Percentiles rank a stretch among this genome's conserved stretches.
These are phyloP conservation scores for Dacryopinax primogenitus DNA, from an alignment of 768 basidiomycete species.

Conservation along the genomic window DNA sequence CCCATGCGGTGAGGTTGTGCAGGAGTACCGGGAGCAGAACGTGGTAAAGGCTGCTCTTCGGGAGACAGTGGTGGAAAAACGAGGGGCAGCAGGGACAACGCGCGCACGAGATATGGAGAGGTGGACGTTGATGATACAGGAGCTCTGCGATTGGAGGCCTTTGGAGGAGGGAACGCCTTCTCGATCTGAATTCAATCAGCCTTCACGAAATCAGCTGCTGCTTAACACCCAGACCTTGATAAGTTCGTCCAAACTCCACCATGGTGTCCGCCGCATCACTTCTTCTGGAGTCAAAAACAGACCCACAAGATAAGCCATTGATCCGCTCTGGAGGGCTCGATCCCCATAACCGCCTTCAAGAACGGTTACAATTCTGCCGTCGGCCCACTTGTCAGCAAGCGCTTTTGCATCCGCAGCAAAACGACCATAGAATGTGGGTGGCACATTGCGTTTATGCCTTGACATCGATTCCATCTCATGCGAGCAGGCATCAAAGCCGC, in stretches of 20 bases:
- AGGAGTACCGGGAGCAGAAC: background rate
- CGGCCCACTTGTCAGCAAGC: conserved; percentile 52
- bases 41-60: background rate
- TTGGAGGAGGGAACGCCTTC: background rate
- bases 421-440: conserved; percentile 68
- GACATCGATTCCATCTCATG: conserved; percentile 89
- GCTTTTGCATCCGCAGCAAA: conserved; percentile 60
- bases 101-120: background rate
- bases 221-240: conserved; percentile 34
- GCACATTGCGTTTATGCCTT: conserved; percentile 79
- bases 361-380: conserved; percentile 67
- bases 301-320: conserved; percentile 69
- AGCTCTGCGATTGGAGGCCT: background rate
- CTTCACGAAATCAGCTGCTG: background rate
- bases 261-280: conserved; percentile 26
- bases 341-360: conserved; percentile 95
- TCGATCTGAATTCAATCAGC: background rate
- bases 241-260: conserved; percentile 58
- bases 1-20: conserved; percentile 5
- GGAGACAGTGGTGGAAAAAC: background rate
- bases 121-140: background rate
- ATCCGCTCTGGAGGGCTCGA: conserved; percentile 68
- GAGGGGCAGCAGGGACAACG: background rate
- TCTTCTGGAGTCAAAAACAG: conserved; percentile 31
- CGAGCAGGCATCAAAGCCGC: conserved; percentile 89